These are phyloP conservation scores for Fusarium staphyleae DNA, from an alignment of 2,329 filamentous ascomycete species.

Conservation along the genomic window DNA sequence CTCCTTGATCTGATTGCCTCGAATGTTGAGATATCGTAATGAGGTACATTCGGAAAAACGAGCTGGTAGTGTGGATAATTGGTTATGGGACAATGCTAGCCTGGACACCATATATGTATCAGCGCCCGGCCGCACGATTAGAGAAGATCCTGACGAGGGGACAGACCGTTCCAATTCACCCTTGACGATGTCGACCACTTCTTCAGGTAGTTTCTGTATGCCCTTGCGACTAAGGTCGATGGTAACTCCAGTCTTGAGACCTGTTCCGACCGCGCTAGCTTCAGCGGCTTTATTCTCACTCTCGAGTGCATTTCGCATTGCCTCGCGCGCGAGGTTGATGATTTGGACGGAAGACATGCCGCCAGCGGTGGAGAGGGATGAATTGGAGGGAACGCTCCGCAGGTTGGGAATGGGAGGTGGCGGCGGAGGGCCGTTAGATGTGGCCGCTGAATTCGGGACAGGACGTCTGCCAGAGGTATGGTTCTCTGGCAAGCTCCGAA, in stretches of 20 bases:
- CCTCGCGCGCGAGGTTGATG: conserved; percentile 69
- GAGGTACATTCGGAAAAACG: conserved; percentile 79
- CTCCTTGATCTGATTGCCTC: conserved; percentile 75
- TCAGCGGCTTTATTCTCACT: conserved; percentile 71
- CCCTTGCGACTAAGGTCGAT: conserved; percentile 80
- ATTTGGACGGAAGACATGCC: conserved; percentile 69
- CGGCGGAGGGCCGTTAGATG: conserved; percentile 51
- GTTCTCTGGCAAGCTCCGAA: conserved; percentile 52
- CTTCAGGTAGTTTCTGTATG: conserved; percentile 74
- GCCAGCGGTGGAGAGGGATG: conserved; percentile 57
- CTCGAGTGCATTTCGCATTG: conserved; percentile 71
- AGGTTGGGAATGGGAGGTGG: conserved; percentile 56
- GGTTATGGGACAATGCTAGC: conserved; percentile 83
- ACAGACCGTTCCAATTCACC: conserved; percentile 74
- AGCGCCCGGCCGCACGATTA: conserved; percentile 17
- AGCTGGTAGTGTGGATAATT: conserved; percentile 70
- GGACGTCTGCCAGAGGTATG: conserved; percentile 50
- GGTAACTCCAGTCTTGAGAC: conserved; percentile 74
- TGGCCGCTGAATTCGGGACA: conserved; percentile 49
- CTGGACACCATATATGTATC: conserved; percentile 51
- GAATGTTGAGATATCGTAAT: conserved; percentile 80
- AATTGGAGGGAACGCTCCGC: conserved; percentile 56
- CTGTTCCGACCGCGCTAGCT: conserved; percentile 63
- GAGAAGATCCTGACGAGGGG: conserved; percentile 12
- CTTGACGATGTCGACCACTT: conserved; percentile 78